Conservation (phyloP, 1,284 basidiomycete species). For the Sporisorium sorghi region DNA sequence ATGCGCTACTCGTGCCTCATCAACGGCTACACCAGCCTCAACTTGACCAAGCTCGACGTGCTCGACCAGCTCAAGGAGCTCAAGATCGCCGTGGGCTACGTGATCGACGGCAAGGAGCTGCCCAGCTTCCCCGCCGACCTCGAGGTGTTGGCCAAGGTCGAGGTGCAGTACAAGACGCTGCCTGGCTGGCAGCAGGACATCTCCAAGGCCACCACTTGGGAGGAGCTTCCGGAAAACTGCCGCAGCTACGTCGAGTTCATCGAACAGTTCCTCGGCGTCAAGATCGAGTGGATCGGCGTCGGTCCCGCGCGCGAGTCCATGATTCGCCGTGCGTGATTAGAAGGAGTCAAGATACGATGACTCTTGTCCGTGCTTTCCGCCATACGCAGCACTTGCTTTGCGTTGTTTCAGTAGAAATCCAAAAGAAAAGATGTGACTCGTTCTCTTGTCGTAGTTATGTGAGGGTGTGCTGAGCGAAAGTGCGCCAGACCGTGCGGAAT, state of each 20-base stretch:
- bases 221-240: conserved; percentile 86
- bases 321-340: conserved; percentile 71
- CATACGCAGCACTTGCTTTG: conserved; percentile 22
- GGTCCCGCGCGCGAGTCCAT: conserved; percentile 86
- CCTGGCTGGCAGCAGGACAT: conserved; percentile 93
- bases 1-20: conserved; percentile 91
- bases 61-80: conserved; percentile 87
- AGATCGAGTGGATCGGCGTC: conserved; percentile 90
- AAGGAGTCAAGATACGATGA: not conserved
- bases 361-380: not conserved
- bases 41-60: conserved; percentile 95
- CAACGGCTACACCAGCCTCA: conserved; percentile 94
- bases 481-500: not conserved
- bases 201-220: conserved; percentile 76
- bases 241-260: conserved; percentile 89
- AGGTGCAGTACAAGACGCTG: conserved; percentile 89
- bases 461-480: not conserved
- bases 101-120: conserved; percentile 81
- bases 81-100: conserved; percentile 87
- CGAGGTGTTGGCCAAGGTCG: conserved; percentile 81
- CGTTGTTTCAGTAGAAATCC: conserved; percentile 51
- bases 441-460: not conserved
- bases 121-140: conserved; percentile 94
- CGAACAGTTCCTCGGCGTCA: conserved; percentile 82
- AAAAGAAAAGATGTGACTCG: conserved; percentile 4